Evolutionary conservation across 805 yeast genomes (phyloP).

Genomic region (Pichia californica): DNA sequence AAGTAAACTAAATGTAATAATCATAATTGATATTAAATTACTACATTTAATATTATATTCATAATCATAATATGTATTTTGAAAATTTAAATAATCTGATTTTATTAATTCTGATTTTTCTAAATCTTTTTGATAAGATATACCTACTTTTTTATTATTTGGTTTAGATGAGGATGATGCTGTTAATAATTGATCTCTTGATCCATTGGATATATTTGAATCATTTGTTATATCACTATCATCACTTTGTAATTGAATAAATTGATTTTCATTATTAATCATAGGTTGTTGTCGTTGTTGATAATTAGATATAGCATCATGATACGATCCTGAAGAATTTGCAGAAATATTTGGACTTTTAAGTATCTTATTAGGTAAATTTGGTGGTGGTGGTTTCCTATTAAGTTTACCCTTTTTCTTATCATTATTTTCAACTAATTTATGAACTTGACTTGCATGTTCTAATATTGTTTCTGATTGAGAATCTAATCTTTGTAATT

Average conservation of each 20-base stretch:
- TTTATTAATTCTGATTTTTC: conserved; percentile 1
- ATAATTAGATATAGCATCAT: not conserved
- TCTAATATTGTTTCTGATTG: not conserved
- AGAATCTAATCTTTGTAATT: not conserved
- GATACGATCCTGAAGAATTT: no score
- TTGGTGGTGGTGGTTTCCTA: not conserved
- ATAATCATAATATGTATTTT: not conserved
- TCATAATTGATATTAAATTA: conserved; percentile 7
- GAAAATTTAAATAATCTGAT: not conserved
- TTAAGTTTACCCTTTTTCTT: not conserved
- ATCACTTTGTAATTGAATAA: no score
- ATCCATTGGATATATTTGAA: not conserved
- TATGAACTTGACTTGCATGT: not conserved
- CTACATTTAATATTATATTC: not conserved
- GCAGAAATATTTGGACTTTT: no score
- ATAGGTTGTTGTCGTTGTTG: no score
- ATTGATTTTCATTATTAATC: no score
- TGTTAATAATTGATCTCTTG: not conserved
- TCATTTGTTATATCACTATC: not conserved
- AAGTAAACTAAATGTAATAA: conserved; percentile 18
- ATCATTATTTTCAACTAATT: not conserved
- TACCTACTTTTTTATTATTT: no score
- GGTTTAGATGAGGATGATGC: no score
- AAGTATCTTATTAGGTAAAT: not conserved
- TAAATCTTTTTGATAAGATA: not conserved